Evolutionary conservation across 169 alveolate species (phyloP).

Genomic region (Eimeria praecox): DNA sequence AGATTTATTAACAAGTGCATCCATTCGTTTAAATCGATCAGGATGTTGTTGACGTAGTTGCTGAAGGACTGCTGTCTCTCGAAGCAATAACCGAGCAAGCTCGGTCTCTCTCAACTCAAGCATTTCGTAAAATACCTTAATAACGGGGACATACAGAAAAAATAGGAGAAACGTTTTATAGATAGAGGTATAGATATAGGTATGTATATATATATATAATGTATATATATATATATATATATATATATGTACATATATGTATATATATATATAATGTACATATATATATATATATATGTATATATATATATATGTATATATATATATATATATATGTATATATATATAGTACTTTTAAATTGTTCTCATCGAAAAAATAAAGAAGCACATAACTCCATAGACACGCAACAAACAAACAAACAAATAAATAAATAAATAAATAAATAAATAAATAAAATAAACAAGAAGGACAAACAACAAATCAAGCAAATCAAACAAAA

Average conservation of each 20-base stretch:
- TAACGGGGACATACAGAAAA: too few relatives aligned
- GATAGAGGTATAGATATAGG: too few relatives aligned
- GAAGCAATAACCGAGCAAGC: slow-evolving; percentile 80
- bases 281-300: too few relatives aligned
- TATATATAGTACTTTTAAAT: not conserved
- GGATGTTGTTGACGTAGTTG: slow-evolving; percentile 41
- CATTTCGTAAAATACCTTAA: slow-evolving; percentile 82
- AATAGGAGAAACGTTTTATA: too few relatives aligned
- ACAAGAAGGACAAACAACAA: not conserved
- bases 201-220: too few relatives aligned
- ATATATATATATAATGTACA: too few relatives aligned
- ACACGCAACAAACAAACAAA: not conserved
- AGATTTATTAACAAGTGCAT: slow-evolving; percentile 6
- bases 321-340: not conserved
- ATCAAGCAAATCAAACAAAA: too few relatives aligned
- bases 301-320: too few relatives aligned
- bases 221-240: too few relatives aligned
- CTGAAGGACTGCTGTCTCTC: slow-evolving; percentile 79
- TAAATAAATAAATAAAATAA: not conserved
- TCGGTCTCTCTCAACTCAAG: slow-evolving; percentile 83
- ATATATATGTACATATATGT: too few relatives aligned
- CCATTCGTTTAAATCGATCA: slow-evolving; percentile 65
- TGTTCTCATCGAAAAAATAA: not conserved
- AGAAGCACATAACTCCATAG: too few relatives aligned
- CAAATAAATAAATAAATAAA: not conserved